Conservation (phyloP, 2,329 filamentous ascomycete species). For the Tympanopsis confertula region DNA sequence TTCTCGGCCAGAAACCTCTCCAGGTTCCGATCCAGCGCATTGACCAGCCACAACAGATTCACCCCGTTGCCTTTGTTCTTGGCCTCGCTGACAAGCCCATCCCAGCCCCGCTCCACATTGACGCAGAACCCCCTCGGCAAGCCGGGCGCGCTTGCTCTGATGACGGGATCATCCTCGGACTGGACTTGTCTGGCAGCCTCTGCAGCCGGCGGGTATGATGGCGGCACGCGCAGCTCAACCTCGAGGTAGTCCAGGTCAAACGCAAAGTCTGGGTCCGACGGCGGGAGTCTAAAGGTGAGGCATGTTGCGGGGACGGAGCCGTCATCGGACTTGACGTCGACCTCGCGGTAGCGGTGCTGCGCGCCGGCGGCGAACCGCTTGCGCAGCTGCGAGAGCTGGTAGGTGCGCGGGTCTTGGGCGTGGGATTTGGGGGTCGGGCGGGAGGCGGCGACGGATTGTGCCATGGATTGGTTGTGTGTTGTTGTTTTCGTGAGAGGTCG, state of each 20-base stretch:
- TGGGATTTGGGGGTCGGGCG: constrained; percentile 55
- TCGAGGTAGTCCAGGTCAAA: constrained; percentile 62
- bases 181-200: constrained; percentile 46
- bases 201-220: constrained; percentile 48
- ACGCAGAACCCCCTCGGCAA: constrained; percentile 62
- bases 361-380: constrained; percentile 48
- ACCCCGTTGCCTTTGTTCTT: no score
- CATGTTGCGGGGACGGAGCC: constrained; percentile 37
- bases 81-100: constrained; percentile 44
- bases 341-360: constrained; percentile 15
- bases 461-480: no score
- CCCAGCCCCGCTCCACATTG: constrained; percentile 68
- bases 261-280: constrained; percentile 75
- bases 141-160: no score
- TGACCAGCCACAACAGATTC: constrained; percentile 56
- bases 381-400: constrained; percentile 64
- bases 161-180: no score
- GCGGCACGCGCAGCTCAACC: constrained; percentile 56
- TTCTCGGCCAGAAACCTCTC: constrained; percentile 59
- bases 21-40: constrained; percentile 61
- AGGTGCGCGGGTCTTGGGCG: constrained; percentile 55
- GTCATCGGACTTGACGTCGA: constrained; percentile 19
- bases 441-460: no score
- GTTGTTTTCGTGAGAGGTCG: no score
- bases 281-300: constrained; percentile 52